Percentiles rank a stretch among this genome's conserved stretches.
Conservation (phyloP, 2,329 filamentous ascomycete species). For the Lithohypha guttulata region DNA sequence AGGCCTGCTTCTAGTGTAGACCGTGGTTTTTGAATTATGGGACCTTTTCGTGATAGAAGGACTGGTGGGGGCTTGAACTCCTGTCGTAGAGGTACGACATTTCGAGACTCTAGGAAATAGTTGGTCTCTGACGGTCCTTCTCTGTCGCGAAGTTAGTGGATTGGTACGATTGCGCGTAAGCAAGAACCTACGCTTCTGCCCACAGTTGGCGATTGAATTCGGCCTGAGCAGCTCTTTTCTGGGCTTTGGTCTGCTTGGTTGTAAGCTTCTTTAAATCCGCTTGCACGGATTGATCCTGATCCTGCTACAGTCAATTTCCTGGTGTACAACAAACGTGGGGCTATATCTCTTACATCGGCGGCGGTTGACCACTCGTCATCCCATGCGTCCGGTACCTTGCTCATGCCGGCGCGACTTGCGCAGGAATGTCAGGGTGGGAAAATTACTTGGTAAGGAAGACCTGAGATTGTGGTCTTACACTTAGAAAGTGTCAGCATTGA, state of each 20-base stretch:
- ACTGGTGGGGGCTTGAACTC: slow-evolving; percentile 75
- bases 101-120: slow-evolving; percentile 59
- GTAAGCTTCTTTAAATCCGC: slow-evolving; percentile 36
- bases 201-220: slow-evolving; percentile 79
- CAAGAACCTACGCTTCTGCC: slow-evolving; percentile 63
- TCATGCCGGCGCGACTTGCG: slow-evolving; percentile 14
- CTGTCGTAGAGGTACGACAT: slow-evolving; percentile 50
- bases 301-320: neutral
- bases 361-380: slow-evolving; percentile 80
- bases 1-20: slow-evolving; percentile 14
- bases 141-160: slow-evolving; percentile 32
- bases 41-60: slow-evolving; percentile 64
- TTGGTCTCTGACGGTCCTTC: slow-evolving; percentile 60
- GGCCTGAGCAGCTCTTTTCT: slow-evolving; percentile 66
- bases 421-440: neutral
- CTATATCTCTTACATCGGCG: slow-evolving; percentile 50
- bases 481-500: neutral
- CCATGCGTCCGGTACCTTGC: slow-evolving; percentile 60
- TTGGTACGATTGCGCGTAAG: slow-evolving; percentile 7
- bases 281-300: slow-evolving; percentile 16
- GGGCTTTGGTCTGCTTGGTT: slow-evolving; percentile 56
- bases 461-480: neutral
- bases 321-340: slow-evolving; percentile 3
- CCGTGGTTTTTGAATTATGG: slow-evolving; percentile 15
- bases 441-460: slow-evolving; percentile 6